Conservation (phyloP, 305 asterid species). For the Caryopteris hybrid region DNA sequence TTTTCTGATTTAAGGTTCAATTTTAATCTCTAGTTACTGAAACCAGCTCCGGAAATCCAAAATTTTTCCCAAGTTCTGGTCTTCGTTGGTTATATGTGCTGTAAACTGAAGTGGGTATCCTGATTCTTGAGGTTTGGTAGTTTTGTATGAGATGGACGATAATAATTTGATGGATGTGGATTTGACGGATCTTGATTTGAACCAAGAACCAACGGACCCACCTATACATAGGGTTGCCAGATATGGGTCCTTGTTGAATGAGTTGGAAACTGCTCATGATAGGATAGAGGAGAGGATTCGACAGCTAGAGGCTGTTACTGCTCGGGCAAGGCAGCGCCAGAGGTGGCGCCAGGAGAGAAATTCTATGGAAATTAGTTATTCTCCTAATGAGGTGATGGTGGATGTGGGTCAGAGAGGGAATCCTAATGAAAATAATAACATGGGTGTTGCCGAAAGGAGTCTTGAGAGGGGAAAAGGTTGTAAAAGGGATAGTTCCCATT, state of each 20-base stretch:
- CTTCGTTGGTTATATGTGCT: slow-evolving; percentile 2
- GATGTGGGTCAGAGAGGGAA: slow-evolving; percentile 22
- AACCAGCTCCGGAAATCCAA: slow-evolving; percentile 10
- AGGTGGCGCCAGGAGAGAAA: slow-evolving; percentile 48
- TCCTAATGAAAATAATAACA: slow-evolving; percentile 23
- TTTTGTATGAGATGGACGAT: slow-evolving; percentile 39
- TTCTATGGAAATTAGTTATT: slow-evolving; percentile 22
- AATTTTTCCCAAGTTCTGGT: slow-evolving; percentile 2
- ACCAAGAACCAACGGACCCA: slow-evolving; percentile 54
- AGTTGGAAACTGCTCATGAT: slow-evolving; percentile 47
- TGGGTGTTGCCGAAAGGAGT: slow-evolving; percentile 23
- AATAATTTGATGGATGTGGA: slow-evolving; percentile 47
- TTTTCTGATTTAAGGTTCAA: slow-evolving; percentile 14
- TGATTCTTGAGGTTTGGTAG: slow-evolving; percentile 15
- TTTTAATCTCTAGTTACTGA: not conserved
- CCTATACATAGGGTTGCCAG: slow-evolving; percentile 36
- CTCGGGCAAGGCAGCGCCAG: slow-evolving; percentile 67
- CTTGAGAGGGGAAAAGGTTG: slow-evolving; percentile 46
- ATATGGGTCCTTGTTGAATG: slow-evolving; percentile 47
- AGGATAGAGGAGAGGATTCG: slow-evolving; percentile 73
- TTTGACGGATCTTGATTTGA: slow-evolving; percentile 65
- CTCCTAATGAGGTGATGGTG: slow-evolving; percentile 20
- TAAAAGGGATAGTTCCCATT: slow-evolving; percentile 62
- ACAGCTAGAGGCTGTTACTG: slow-evolving; percentile 70
- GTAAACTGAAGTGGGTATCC: slow-evolving; percentile 12